These are phyloP conservation scores for Backusella circina DNA, from an alignment of 192 early-diverging fungal genomes.

Conservation along the genomic window DNA sequence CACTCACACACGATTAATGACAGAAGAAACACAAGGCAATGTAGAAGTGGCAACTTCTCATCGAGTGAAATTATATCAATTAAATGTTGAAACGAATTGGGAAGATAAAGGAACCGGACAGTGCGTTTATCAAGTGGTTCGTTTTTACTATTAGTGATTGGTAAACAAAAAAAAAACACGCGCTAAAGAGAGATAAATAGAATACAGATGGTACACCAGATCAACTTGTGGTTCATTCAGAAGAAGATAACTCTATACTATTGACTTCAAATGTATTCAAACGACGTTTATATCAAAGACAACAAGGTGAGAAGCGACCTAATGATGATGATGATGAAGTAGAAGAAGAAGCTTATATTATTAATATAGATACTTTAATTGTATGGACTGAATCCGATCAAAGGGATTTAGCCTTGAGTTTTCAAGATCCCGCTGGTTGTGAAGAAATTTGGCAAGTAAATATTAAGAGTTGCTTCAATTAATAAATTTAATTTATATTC, in stretches of 20 bases:
- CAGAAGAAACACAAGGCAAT: neutral
- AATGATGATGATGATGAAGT: neutral
- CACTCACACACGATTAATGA: neutral
- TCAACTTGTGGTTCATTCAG: conserved; percentile 61
- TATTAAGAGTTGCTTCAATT: conserved; percentile 9
- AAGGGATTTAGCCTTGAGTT: conserved; percentile 86
- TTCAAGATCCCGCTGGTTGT: conserved; percentile 89
- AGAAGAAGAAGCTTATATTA: neutral
- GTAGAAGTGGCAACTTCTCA: neutral
- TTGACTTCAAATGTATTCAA: conserved; percentile 73
- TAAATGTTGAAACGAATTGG: conserved; percentile 70
- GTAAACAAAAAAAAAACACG: neutral
- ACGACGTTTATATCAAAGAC: conserved; percentile 74
- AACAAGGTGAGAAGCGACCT: conserved; percentile 66
- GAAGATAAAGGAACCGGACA: conserved; percentile 83
- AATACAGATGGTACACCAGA: conserved; percentile 24
- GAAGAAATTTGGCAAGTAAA: conserved; percentile 66
- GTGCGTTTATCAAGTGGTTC: conserved; percentile 64
- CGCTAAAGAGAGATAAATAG: neutral
- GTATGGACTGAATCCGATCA: conserved; percentile 84
- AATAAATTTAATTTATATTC: neutral
- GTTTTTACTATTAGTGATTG: neutral
- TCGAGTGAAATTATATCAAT: conserved; percentile 86
- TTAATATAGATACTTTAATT: conserved; percentile 79
- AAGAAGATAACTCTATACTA: conserved; percentile 51